Conservation (phyloP, 495 filamentous ascomycete genomes). For the Endocarpon pusillum region DNA sequence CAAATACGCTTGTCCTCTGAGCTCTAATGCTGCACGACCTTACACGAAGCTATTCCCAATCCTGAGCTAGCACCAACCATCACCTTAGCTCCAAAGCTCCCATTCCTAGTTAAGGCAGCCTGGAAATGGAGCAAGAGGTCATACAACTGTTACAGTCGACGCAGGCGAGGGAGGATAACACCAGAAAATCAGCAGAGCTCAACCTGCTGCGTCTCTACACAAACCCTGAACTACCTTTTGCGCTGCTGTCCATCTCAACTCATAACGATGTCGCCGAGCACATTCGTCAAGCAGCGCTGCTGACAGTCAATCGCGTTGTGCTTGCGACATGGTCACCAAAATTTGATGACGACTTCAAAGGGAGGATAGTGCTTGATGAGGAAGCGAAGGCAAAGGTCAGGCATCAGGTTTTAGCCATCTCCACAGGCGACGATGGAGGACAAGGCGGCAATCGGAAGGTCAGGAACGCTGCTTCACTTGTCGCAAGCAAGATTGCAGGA, state of each 20-base stretch:
- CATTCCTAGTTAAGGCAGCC: too few relatives aligned
- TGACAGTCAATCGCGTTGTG: constrained; percentile 66
- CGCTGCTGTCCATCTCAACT: constrained; percentile 59
- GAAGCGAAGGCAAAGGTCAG: constrained; percentile 57
- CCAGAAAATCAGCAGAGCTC: constrained; percentile 63
- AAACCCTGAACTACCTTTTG: constrained; percentile 55
- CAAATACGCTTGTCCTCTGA: too few relatives aligned
- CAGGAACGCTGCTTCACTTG: constrained; percentile 64
- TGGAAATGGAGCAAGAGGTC: constrained; percentile 65
- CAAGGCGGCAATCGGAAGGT: constrained; percentile 56
- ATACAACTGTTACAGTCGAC: constrained; percentile 65
- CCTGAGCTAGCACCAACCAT: too few relatives aligned
- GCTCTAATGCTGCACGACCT: too few relatives aligned
- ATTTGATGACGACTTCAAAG: constrained; percentile 49
- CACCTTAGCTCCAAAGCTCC: too few relatives aligned
- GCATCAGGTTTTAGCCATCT: constrained; percentile 50
- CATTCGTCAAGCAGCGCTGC: constrained; percentile 67
- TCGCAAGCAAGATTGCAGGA: constrained; percentile 90
- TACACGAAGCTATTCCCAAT: too few relatives aligned
- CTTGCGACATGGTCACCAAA: constrained; percentile 56
- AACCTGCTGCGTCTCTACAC: constrained; percentile 48
- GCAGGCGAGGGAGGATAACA: constrained; percentile 47
- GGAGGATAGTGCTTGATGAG: constrained; percentile 42
- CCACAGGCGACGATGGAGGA: constrained; percentile 46
- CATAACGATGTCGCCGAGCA: constrained; percentile 51